Evolutionary conservation across 352 stramenopile genomes (phyloP).

Genomic region (Phytopythium aichiense): DNA sequence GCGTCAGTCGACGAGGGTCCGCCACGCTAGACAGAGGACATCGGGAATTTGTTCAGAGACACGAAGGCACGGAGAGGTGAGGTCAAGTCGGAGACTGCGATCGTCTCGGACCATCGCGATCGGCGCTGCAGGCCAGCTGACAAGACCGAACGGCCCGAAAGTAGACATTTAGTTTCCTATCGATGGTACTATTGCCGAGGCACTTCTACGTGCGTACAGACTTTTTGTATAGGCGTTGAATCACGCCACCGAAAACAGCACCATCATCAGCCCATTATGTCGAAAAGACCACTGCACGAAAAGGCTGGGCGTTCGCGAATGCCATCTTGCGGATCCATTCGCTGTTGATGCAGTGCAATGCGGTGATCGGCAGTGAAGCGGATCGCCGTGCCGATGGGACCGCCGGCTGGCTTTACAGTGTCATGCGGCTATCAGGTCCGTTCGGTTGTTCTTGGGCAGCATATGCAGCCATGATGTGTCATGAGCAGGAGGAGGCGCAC

Average conservation of each 20-base stretch:
- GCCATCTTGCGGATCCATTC: not conserved
- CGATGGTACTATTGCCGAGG: not conserved
- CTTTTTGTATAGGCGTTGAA: not conserved
- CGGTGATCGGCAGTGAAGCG: not conserved
- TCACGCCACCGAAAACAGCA: not conserved
- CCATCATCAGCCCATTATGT: not conserved
- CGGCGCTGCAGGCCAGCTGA: not conserved
- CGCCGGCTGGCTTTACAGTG: too few relatives aligned
- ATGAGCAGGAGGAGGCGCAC: too few relatives aligned
- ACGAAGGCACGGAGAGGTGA: not conserved
- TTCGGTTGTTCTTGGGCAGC: too few relatives aligned
- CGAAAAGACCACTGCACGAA: not conserved
- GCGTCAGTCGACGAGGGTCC: not conserved
- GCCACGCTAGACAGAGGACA: too few relatives aligned
- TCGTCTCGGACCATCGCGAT: not conserved
- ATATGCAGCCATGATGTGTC: too few relatives aligned
- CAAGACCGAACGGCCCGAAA: not conserved
- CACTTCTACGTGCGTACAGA: not conserved
- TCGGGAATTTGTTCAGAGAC: not conserved
- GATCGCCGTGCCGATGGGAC: not conserved
- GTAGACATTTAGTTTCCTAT: not conserved
- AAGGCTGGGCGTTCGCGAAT: not conserved
- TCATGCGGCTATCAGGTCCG: too few relatives aligned
- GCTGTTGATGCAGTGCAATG: not conserved
- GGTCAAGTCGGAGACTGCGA: too few relatives aligned